Evolutionary conservation across 805 yeast species (phyloP), one percentile per base, ranked within the genome.

Genomic region (Pichia californica): DNA sequence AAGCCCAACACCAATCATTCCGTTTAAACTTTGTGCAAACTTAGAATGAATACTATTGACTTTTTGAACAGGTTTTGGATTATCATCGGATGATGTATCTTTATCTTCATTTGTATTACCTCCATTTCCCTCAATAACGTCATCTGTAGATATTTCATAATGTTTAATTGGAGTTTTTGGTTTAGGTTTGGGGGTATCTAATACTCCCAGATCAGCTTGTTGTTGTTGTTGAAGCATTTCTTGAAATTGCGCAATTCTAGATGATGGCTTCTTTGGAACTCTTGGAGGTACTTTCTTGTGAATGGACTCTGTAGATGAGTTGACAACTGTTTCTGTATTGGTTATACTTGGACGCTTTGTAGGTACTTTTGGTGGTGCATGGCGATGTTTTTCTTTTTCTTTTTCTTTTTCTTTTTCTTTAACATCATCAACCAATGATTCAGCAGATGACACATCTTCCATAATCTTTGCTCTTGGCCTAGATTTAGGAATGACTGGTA

Each of bases 221-320:
- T 75, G 80, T 48, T 70, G 73, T 47, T 70, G 68, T 39, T 74
- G 75, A 43, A 84, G 67, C 83, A 82, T 77, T 54, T 82, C 83
- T 56, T 84, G 94, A 59, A 84, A 84, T 0, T 88, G 88, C 1
- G 89, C 88, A 47, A 84, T 84, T 49, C 73, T 82, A 1, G 88
- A 79, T 0, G 91, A 83, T 15, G 87, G 79, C 52, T 84, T 84
- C 54, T 83, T 83, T 3, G 91, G 91, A 20, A 79, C 79, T 26
- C 79, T 81, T 6, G 88, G 88, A 13, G 87, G 76, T 2, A 68
- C 66, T 31, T 55, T 62, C 28, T 52, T 57, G 15, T 41, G 19
- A 4, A 20, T 11, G 10, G 18, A 15, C 14, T 26, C 31, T 15
- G 11, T 8, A 5, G 33, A 26, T 26, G 7, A 13, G 9, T 9